phyloP scores from a whole-genome alignment of 345 rosid species.

The Populus simonii region DNA sequence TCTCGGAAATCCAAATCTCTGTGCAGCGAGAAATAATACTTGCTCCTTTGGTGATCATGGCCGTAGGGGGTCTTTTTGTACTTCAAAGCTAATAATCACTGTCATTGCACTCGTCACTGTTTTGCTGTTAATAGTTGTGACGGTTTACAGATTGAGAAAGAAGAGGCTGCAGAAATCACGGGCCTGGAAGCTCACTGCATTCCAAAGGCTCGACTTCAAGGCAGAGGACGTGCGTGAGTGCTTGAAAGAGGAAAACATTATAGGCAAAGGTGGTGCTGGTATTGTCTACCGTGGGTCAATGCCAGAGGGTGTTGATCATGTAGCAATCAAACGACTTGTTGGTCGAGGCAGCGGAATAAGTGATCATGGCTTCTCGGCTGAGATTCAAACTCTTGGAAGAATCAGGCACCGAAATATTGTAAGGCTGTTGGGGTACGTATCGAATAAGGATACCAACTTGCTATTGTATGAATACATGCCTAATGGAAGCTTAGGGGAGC shows the following conservation, averaged over 20 bases:
- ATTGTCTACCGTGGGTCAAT: conserved; percentile 81
- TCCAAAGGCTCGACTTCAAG: conserved; percentile 71
- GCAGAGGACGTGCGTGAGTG: conserved; percentile 80
- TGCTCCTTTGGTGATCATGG: conserved; percentile 36
- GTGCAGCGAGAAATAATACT: conserved; percentile 39
- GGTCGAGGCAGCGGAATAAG: conserved; percentile 59
- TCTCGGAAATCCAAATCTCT: conserved; percentile 65
- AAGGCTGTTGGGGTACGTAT: conserved; percentile 67
- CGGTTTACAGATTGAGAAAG: conserved; percentile 47
- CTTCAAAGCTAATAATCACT: conserved; percentile 46
- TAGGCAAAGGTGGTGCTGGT: conserved; percentile 95
- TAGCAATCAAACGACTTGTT: conserved; percentile 71
- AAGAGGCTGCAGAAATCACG: conserved; percentile 41
- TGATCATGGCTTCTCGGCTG: conserved; percentile 90
- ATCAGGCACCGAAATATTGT: conserved; percentile 87
- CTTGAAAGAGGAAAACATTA: conserved; percentile 78
- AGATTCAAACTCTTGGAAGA: conserved; percentile 79
- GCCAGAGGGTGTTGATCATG: conserved; percentile 54
- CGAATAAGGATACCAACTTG: conserved; percentile 83
- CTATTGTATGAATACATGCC: conserved; percentile 85
- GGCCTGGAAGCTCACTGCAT: conserved; percentile 81
- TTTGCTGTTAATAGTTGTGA: conserved; percentile 39
- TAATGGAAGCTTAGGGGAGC: conserved; percentile 86
- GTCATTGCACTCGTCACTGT: conserved; percentile 39
- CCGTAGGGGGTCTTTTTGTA: conserved; percentile 30